These are phyloP conservation scores for Penicillium angulare DNA, from an alignment of 495 filamentous ascomycete species.

Conservation along the genomic window DNA sequence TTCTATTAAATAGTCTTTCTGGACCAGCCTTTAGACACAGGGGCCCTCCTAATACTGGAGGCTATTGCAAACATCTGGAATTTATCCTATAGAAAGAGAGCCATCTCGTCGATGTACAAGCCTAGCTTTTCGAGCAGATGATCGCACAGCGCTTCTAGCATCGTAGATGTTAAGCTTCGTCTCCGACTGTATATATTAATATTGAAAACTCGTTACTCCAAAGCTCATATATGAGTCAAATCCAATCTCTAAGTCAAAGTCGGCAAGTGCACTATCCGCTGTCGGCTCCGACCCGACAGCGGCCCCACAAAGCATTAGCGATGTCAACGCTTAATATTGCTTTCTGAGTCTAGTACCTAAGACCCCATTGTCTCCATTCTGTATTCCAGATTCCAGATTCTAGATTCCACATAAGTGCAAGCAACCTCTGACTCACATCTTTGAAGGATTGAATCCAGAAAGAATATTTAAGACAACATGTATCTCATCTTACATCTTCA, in stretches of 20 bases:
- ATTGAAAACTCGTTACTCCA: too few species aligned
- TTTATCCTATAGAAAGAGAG: slow-evolving; percentile 10
- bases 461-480: neutral
- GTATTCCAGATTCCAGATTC: too few species aligned
- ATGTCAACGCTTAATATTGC: too few species aligned
- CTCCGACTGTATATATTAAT: too few species aligned
- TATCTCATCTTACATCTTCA: neutral
- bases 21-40: slow-evolving; percentile 17
- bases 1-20: slow-evolving; percentile 15
- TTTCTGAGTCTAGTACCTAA: neutral
- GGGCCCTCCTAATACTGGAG: slow-evolving; percentile 13
- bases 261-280: neutral
- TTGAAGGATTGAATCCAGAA: neutral
- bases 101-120: slow-evolving; percentile 21
- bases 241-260: neutral
- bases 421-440: neutral
- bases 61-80: slow-evolving; percentile 17
- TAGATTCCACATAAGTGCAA: neutral
- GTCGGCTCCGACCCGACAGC: neutral
- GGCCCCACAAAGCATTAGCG: too few species aligned
- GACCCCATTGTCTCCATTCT: too few species aligned
- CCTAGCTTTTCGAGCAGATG: neutral
- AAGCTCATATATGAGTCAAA: neutral
- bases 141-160: slow-evolving; percentile 17
- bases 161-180: slow-evolving; percentile 21